Evolutionary conservation across 139 green algal species (phyloP).

Genomic region (Tetradesmus lagerheimii): DNA sequence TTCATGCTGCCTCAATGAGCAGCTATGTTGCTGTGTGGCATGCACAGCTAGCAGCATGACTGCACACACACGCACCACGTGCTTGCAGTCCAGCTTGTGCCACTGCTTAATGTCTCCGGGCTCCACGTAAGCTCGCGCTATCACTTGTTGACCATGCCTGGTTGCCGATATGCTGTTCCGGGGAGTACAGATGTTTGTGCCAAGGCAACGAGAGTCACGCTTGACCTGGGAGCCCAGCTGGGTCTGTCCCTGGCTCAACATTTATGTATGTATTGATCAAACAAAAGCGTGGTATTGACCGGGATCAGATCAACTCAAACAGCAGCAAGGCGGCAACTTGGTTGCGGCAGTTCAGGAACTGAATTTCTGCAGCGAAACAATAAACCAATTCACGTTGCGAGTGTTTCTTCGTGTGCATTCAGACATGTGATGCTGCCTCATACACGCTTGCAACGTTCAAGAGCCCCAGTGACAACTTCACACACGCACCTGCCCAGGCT

Average conservation of each 20-base stretch:
- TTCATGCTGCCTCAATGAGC: not conserved
- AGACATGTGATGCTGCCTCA: not conserved
- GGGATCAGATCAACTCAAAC: not conserved
- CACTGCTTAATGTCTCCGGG: slow-evolving; percentile 37
- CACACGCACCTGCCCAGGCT: not conserved
- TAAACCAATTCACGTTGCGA: not conserved
- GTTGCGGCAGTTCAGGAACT: not conserved
- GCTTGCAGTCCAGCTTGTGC: slow-evolving; percentile 61
- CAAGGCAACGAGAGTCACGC: not conserved
- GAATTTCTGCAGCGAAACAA: not conserved
- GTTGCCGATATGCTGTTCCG: not conserved
- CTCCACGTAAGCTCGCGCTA: slow-evolving; percentile 23
- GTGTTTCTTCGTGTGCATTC: too few relatives aligned
- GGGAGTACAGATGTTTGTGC: not conserved
- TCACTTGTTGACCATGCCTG: not conserved
- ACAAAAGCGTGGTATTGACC: not conserved
- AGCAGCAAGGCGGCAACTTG: not conserved
- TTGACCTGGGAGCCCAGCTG: not conserved
- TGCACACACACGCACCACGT: slow-evolving; percentile 48
- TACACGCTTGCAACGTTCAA: not conserved
- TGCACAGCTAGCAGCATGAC: not conserved
- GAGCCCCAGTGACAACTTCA: slow-evolving; percentile 4
- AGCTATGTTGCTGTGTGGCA: not conserved
- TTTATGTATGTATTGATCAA: not conserved
- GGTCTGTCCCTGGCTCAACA: not conserved